These are phyloP conservation scores for Dioszegia hungarica DNA, from an alignment of 768 basidiomycete species.

Conservation along the genomic window DNA sequence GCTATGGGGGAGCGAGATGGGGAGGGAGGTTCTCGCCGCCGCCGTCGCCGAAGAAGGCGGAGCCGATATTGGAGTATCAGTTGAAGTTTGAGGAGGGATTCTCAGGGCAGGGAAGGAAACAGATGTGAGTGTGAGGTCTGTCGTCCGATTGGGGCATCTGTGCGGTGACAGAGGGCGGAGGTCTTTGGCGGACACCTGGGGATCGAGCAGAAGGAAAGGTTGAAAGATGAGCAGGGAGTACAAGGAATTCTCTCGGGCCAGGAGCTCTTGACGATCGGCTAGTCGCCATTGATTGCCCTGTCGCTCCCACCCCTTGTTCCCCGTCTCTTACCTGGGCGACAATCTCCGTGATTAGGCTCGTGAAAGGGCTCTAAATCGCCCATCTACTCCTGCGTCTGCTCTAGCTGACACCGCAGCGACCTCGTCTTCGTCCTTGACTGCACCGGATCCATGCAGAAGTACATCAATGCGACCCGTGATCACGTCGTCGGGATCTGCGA, in stretches of 20 bases:
- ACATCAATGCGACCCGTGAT: slow-evolving; percentile 63
- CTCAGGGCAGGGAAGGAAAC: slow-evolving; percentile 22
- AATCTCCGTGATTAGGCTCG: too few relatives aligned
- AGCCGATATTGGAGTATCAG: slow-evolving; percentile 26
- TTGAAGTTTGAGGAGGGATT: slow-evolving; percentile 23
- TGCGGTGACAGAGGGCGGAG: too few relatives aligned
- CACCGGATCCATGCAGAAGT: slow-evolving; percentile 59
- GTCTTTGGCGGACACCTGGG: too few relatives aligned
- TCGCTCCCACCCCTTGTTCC: too few relatives aligned
- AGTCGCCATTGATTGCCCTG: too few relatives aligned
- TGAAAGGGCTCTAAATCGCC: too few relatives aligned
- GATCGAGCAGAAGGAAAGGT: too few relatives aligned
- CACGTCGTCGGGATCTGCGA: slow-evolving; percentile 95
- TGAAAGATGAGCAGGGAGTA: too few relatives aligned
- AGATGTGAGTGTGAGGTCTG: slow-evolving; percentile 44
- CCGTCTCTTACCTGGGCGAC: too few relatives aligned
- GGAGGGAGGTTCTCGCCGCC: slow-evolving; percentile 14
- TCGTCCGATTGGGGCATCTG: not conserved
- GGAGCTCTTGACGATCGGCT: too few relatives aligned
- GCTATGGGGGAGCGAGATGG: slow-evolving; percentile 6
- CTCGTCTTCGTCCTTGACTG: slow-evolving; percentile 94
- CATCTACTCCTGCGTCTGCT: not conserved
- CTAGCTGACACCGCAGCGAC: slow-evolving; percentile 52
- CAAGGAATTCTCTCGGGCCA: too few relatives aligned
- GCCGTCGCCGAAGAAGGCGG: slow-evolving; percentile 9